Evolutionary conservation across 1,284 basidiomycete species (phyloP), one percentile per base, ranked within the genome.

Genomic region (Puccinia horiana): DNA sequence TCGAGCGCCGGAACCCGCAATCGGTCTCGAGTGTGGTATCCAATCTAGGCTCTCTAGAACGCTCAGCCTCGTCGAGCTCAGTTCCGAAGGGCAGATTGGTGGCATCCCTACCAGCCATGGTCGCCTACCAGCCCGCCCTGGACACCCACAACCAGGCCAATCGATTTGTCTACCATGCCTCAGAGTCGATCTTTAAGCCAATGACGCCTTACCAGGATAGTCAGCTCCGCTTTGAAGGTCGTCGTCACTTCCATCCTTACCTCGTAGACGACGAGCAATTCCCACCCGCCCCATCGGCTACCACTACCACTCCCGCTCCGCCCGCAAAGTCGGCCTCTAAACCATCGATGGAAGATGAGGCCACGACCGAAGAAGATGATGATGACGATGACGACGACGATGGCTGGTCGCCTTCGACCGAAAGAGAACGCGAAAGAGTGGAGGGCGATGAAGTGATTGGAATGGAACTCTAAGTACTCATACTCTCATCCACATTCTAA

Each of bases 111-210:
- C 56, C 49, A 32, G 74, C 74, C 16, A 58, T 76, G 52, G 37
- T 76, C 35, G 49, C 56, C 37, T 61, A 76, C 42, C 37, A 76
- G 29, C 74, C 70, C n/a, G 49, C 40, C 44, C n/a, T 52, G 29
- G 49, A 73, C 32, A 35, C 42, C 9, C 40, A 54, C 32, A 20
- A 73, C 47, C 70, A 54, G 29, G 47, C 47, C 32, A 73, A 37
- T 29, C 42, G 29, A 42, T 63, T 61, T 42, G 42, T 63, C 29
- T 79, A 79, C 52, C 29, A 69, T 18, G 37, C 65, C 40, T 56
- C 76, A 40, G 76, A 79, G 67, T 67, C 76, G 20, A 49, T 79
- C 49, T 70, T 79, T 47, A 79, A 79, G n/a, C 76, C 76, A 2
- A 61, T 54, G 47, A 54, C 54, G 6, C 76, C 65, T 32, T 79